Base-by-base conservation (phyloP, 495 filamentous ascomycete species). In the Talaromyces adpressus region DNA sequence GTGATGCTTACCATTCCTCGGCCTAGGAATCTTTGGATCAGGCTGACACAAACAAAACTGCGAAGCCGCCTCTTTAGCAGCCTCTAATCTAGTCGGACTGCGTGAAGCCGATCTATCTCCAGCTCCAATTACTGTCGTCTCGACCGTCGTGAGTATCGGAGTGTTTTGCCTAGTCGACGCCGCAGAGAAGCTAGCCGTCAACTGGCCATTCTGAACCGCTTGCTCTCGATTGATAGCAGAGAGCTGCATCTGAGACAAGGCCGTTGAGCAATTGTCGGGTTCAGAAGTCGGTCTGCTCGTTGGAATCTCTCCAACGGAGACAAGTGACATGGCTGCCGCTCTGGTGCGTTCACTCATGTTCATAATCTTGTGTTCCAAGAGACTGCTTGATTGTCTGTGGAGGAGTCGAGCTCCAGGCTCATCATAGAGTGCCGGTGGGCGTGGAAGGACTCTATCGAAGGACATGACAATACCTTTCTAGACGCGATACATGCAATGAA, bases 21-120 rank as follows among this genome's bases (percentile, higher is more conserved):
- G 94, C 68, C 94, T 80, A 27, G 94, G 94, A 59, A 98, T 91
- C 75, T 97, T 96, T 5, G 92, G 91, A 66, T 91, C 91, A 25
- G 91, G 91, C 66, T 95, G 90, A 75, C 94, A 98, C 68, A 97
- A 85, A 79, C 94, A 98, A 63, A 97, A 85, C 59, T 84, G 82
- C n/a, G 75, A 71, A 39, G 70, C 71, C n/a, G 72, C 67, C 30
- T 78, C 76, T 67, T 72, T 76, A 8, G 63, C 59, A n/a, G 67
- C 45, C 52, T 62, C 63, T 6, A 72, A 69, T 45, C 77, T 75
- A 47, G 67, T 64, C 1, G 75, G 73, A 62, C 75, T 79, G 12
- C 71, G 70, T 7, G 74, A 74, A 2, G 73, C 71, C 0, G 75
- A 71, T 20, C 69, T 69, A 34, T 71, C 70, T 32, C 67, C 36